phyloP scores from a whole-genome alignment of 441 rosid genomes.

The Adansonia grandidieri region DNA sequence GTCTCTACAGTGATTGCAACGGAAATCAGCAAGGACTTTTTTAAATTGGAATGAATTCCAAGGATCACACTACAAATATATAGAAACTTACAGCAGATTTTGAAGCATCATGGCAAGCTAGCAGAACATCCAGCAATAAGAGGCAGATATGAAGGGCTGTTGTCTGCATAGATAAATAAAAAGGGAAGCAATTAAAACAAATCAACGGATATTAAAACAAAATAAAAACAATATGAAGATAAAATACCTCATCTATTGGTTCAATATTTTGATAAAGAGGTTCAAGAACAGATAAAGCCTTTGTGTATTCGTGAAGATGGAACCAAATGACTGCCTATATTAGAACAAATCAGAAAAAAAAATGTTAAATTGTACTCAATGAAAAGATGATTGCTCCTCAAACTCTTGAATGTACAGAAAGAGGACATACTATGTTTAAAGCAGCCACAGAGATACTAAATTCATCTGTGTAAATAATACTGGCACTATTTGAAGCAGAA shows the following conservation, averaged over 20 bases:
- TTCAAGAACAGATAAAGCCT: constrained; percentile 77
- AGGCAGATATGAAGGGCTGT: constrained; percentile 85
- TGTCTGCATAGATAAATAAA: constrained; percentile 59
- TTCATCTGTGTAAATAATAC: constrained; percentile 63
- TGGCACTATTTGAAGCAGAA: constrained; percentile 43
- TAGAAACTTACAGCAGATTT: constrained; percentile 73
- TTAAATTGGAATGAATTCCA: neutral
- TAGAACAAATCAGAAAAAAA: constrained; percentile 33
- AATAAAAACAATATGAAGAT: constrained; percentile 11
- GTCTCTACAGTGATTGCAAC: neutral
- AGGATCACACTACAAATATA: neutral
- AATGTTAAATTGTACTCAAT: constrained; percentile 21
- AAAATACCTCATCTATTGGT: constrained; percentile 84
- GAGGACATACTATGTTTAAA: constrained; percentile 70
- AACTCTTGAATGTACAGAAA: constrained; percentile 22
- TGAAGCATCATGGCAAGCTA: constrained; percentile 81
- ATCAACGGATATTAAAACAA: constrained; percentile 21
- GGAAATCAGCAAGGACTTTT: constrained; percentile 2
- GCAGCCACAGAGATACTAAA: constrained; percentile 71
- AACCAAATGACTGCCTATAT: constrained; percentile 90
- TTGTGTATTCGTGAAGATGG: constrained; percentile 83
- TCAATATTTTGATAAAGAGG: constrained; percentile 81
- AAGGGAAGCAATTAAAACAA: constrained; percentile 32
- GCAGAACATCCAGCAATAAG: constrained; percentile 78
- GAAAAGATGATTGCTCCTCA: constrained; percentile 17